Evolutionary conservation across 768 basidiomycete species (phyloP).

Genomic region (Sarcodon aspratus): DNA sequence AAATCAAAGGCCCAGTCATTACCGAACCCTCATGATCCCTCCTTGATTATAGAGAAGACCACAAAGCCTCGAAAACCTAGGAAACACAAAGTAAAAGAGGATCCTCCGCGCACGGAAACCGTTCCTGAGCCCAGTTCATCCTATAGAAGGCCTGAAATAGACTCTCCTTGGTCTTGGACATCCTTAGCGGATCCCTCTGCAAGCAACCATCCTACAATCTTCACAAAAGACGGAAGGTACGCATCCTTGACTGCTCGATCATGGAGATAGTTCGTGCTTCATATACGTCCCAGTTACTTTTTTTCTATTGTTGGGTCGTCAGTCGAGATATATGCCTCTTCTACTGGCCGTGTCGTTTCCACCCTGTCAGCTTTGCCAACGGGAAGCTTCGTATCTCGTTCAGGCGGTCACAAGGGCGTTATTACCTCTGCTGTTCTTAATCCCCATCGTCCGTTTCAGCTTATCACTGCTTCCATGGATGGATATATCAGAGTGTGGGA

Average conservation of each 20-base stretch:
- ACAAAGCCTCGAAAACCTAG: neutral
- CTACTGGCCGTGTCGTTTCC: slow-evolving; percentile 71
- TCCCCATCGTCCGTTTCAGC: slow-evolving; percentile 81
- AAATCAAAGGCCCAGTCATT: neutral
- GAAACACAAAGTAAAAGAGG: neutral
- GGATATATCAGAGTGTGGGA: slow-evolving; percentile 91
- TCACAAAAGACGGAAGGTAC: slow-evolving; percentile 84
- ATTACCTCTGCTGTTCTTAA: slow-evolving; percentile 71
- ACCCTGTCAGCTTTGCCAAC: slow-evolving; percentile 49
- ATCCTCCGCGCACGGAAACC: neutral
- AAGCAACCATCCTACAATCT: slow-evolving; percentile 59
- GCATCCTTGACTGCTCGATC: slow-evolving; percentile 7
- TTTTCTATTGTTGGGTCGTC: slow-evolving; percentile 75
- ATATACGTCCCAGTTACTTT: slow-evolving; percentile 54
- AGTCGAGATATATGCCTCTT: slow-evolving; percentile 77
- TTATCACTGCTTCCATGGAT: slow-evolving; percentile 77
- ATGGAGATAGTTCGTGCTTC: slow-evolving; percentile 3
- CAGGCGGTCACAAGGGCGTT: slow-evolving; percentile 30
- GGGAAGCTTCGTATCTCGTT: slow-evolving; percentile 15
- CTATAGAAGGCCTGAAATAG: slow-evolving; percentile 6
- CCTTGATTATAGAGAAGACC: neutral
- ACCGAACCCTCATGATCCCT: neutral
- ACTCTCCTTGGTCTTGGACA: slow-evolving; percentile 49
- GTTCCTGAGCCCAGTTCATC: slow-evolving; percentile 12
- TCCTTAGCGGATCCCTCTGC: slow-evolving; percentile 58